Base-by-base conservation (phyloP, 2,329 filamentous ascomycete genomes). In the Neopestalotiopsis rosae region DNA sequence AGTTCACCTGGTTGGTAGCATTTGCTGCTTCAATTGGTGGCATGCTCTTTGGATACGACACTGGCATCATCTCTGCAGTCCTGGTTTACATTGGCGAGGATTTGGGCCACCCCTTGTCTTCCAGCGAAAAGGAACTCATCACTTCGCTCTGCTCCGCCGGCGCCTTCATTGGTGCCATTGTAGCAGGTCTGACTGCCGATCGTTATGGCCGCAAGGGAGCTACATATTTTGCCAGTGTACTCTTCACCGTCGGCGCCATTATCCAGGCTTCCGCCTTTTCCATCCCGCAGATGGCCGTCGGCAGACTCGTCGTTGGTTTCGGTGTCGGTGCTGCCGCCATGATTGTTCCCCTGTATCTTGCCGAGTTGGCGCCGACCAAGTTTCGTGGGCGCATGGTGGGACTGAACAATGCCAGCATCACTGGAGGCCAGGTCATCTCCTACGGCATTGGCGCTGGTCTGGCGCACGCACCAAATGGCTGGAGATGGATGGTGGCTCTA, bases 291-390 rank as follows among this genome's bases (percentile, higher is more conserved):
- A 83, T 85, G 79, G 75, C 78, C 2, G 79, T 83, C 4, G 83
- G 83, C 7, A 79, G 83, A 7, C 75, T 86, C 2, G 72, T 87
- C 1, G 80, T 87, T 52, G 85, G 85, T 3, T 78, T 87, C 9
- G 84, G 85, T 57, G 83, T 85, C 17, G 82, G 83, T 0, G 81
- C 79, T 1, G 84, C 83, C 5, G 81, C 82, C 17, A 86, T 86
- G 82, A 80, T 85, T 4, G 74, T 84, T 17, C 45, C 45, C 9
- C 45, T 52, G 4, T 52, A 52, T 17, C 45, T 52, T 6, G n/a
- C 45, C 3, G 45, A 52, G n/a, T 20, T 52, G 45, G 45, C 45
- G 2, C 45, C 45, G 0, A 52, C 45, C 5, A 52, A 52, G 45
- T 52, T 52, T 4, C 45, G 45, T 1, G 45, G 45, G 5, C 45